Conservation (phyloP, 129 eudicot species). For the Ambrosia trifida region DNA sequence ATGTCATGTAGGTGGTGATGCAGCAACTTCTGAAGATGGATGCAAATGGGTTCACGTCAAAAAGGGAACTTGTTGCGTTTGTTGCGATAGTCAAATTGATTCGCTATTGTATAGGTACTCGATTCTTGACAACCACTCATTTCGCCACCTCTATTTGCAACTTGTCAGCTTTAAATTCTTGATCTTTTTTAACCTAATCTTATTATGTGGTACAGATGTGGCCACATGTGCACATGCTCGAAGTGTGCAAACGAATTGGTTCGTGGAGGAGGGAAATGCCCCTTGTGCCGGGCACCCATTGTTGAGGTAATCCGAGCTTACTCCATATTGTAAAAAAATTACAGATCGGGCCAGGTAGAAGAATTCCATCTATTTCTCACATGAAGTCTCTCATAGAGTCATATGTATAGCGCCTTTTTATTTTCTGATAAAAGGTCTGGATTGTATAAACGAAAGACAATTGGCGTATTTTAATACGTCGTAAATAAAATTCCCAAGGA, state of each 20-base stretch:
- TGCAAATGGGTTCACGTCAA: slow-evolving; percentile 84
- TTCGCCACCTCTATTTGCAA: not conserved
- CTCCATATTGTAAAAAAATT: slow-evolving; percentile 73
- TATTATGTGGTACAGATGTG: slow-evolving; percentile 61
- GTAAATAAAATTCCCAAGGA: slow-evolving; percentile 31
- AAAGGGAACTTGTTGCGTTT: slow-evolving; percentile 92
- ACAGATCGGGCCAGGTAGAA: slow-evolving; percentile 21
- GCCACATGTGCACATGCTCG: slow-evolving; percentile 98
- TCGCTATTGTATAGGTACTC: slow-evolving; percentile 89
- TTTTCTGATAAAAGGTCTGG: slow-evolving; percentile 46
- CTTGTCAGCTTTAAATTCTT: not conserved
- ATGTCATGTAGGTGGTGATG: slow-evolving; percentile 45
- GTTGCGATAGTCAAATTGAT: slow-evolving; percentile 95
- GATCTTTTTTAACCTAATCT: slow-evolving; percentile 4
- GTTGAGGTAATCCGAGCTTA: slow-evolving; percentile 96
- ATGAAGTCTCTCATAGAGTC: not conserved
- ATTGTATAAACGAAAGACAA: slow-evolving; percentile 39
- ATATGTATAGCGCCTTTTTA: slow-evolving; percentile 36
- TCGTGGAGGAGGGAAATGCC: slow-evolving; percentile 97
- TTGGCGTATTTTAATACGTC: slow-evolving; percentile 19
- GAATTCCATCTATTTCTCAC: slow-evolving; percentile 28
- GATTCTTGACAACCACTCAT: not conserved
- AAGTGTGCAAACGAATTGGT: slow-evolving; percentile 95
- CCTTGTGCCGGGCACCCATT: slow-evolving; percentile 98
- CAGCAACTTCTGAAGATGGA: slow-evolving; percentile 86